Percentiles rank a stretch among this genome's conserved stretches.
Evolutionary conservation across 768 basidiomycete genomes (phyloP).

Genomic region (Kwoniella europaea): DNA sequence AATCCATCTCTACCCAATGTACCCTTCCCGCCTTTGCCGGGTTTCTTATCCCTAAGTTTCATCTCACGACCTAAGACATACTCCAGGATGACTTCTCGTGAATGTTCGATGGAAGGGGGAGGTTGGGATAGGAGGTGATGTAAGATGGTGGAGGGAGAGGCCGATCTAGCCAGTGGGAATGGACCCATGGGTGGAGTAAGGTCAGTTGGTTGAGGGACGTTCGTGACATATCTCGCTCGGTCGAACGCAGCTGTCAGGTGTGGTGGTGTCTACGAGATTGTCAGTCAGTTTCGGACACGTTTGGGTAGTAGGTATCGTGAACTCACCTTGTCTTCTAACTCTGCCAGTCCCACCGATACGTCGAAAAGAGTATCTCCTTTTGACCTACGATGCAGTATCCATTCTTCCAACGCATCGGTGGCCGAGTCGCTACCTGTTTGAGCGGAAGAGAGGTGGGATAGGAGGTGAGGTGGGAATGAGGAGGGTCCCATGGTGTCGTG

Average conservation of each 20-base stretch:
- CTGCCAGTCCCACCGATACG: constrained; percentile 51
- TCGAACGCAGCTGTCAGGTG: constrained; percentile 45
- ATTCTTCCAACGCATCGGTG: constrained; percentile 55
- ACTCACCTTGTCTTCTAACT: constrained; percentile 54
- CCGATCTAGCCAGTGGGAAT: constrained; percentile 48
- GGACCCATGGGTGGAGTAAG: constrained; percentile 52
- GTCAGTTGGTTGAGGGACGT: constrained; percentile 54
- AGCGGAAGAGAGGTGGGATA: constrained; percentile 15
- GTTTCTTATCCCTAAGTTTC: constrained; percentile 46
- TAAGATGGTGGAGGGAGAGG: constrained; percentile 44
- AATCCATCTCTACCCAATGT: constrained; percentile 48
- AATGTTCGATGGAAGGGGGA: constrained; percentile 49
- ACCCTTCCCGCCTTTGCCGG: constrained; percentile 52
- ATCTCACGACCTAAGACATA: constrained; percentile 48
- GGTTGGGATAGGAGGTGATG: constrained; percentile 49
- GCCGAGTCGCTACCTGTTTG: constrained; percentile 35
- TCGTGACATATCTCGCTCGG: constrained; percentile 47
- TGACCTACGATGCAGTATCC: constrained; percentile 45
- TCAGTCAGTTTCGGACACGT: not conserved
- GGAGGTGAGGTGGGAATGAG: constrained; percentile 25
- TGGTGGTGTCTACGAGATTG: constrained; percentile 35
- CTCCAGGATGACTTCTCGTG: constrained; percentile 55
- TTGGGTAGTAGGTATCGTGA: not conserved
- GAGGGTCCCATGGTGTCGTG: constrained; percentile 25
- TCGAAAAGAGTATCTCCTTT: constrained; percentile 54